Evolutionary conservation across 805 yeast species (phyloP).

Genomic region (Ogataea sp.): DNA sequence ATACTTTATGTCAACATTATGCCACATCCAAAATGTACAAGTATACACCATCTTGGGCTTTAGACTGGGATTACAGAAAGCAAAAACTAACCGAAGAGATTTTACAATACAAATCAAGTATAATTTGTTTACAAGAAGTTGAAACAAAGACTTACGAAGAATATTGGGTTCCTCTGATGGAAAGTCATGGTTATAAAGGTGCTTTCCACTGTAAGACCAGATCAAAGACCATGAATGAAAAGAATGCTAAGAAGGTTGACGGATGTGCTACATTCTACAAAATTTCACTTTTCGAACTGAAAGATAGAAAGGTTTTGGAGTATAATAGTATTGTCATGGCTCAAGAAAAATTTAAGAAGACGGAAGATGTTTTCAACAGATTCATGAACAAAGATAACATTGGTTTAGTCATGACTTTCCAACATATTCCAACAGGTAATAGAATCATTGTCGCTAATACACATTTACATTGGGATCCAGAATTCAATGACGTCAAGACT

Average conservation of each 20-base stretch:
- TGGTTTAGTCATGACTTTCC: slow-evolving; percentile 70
- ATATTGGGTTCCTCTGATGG: slow-evolving; percentile 73
- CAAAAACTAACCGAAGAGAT: slow-evolving; percentile 70
- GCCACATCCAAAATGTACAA: slow-evolving; percentile 89
- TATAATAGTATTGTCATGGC: slow-evolving; percentile 76
- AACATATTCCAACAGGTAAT: slow-evolving; percentile 66
- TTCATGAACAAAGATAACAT: slow-evolving; percentile 94
- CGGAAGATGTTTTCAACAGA: slow-evolving; percentile 91
- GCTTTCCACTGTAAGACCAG: slow-evolving; percentile 82
- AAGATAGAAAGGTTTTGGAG: slow-evolving; percentile 70
- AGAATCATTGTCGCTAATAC: slow-evolving; percentile 75
- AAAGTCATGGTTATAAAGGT: slow-evolving; percentile 70
- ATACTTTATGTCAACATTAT: slow-evolving; percentile 91
- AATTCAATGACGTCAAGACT: slow-evolving; percentile 89
- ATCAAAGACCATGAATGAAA: slow-evolving; percentile 79
- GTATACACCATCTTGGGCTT: slow-evolving; percentile 96
- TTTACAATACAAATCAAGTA: slow-evolving; percentile 55
- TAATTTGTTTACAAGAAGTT: slow-evolving; percentile 92
- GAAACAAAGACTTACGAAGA: slow-evolving; percentile 83
- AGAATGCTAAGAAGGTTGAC: slow-evolving; percentile 84
- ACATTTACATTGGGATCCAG: slow-evolving; percentile 98
- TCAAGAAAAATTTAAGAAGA: slow-evolving; percentile 80
- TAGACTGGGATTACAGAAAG: slow-evolving; percentile 86
- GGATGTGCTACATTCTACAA: slow-evolving; percentile 96
- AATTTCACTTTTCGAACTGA: slow-evolving; percentile 55